phyloP scores from a whole-genome alignment of 108 stramenopile genomes.

The Pseudonitzschia pungens region DNA sequence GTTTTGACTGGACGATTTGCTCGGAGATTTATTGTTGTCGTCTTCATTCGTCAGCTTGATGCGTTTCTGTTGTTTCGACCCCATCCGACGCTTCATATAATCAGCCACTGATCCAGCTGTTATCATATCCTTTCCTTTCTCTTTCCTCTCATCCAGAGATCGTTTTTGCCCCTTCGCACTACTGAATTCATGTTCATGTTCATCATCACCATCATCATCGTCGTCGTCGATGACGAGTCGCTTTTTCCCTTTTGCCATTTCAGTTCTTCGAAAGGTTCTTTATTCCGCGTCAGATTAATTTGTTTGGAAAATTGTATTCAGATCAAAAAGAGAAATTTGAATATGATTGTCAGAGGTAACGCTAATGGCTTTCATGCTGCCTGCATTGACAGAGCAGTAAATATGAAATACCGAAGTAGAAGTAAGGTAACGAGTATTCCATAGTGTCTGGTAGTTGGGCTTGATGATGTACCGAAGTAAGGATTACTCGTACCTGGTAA shows the following conservation, averaged over 20 bases:
- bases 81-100: not conserved
- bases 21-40: not conserved
- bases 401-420: no score
- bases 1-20: not conserved
- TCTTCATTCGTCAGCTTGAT: not conserved
- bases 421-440: no score
- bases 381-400: no score
- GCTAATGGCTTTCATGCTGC: no score
- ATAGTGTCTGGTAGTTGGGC: no score
- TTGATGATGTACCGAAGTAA: no score
- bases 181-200: not conserved
- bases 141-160: not conserved
- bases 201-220: not conserved
- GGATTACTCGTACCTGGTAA: no score
- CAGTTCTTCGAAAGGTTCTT: not conserved
- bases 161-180: not conserved
- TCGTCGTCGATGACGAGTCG: constrained; percentile 8
- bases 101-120: not conserved
- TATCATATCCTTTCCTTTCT: no score
- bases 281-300: no score
- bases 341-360: no score
- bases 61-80: not conserved
- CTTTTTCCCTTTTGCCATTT: not conserved
- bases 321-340: no score
- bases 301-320: no score